Percentiles rank a stretch among this genome's conserved stretches.
These are phyloP conservation scores for Salmacisia buchloeana DNA, from an alignment of 1,284 basidiomycete species.

Conservation along the genomic window DNA sequence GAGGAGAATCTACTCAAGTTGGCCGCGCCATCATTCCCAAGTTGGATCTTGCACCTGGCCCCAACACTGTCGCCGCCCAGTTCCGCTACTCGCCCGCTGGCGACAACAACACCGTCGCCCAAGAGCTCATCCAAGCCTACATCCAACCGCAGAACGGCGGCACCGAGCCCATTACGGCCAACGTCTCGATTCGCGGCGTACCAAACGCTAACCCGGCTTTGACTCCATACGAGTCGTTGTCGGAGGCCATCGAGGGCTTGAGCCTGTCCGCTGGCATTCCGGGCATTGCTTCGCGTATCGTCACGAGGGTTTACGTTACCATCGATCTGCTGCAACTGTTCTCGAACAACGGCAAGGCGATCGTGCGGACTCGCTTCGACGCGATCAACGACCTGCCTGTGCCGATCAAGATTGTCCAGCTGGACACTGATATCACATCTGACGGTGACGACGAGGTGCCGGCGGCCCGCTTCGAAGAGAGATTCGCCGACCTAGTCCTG, in stretches of 20 bases:
- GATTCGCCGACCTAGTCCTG: neutral
- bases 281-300: constrained; percentile 51
- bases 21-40: constrained; percentile 52
- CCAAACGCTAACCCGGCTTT: constrained; percentile 41
- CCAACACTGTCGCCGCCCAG: constrained; percentile 59
- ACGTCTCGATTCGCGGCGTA: constrained; percentile 17
- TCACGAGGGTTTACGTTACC: constrained; percentile 11
- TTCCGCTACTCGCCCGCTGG: constrained; percentile 66
- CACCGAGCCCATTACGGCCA: constrained; percentile 1
- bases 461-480: neutral
- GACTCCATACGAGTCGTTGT: constrained; percentile 63
- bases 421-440: constrained; percentile 1
- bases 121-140: constrained; percentile 50
- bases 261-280: constrained; percentile 56
- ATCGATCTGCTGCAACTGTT: neutral
- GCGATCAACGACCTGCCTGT: constrained; percentile 4
- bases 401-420: neutral
- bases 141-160: constrained; percentile 33
- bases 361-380: neutral
- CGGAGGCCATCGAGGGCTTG: constrained; percentile 60
- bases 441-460: neutral
- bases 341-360: neutral
- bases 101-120: constrained; percentile 64
- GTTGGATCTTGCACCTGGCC: constrained; percentile 59
- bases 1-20: constrained; percentile 16